These are phyloP conservation scores for Hericium coralloides DNA, from an alignment of 768 basidiomycete genomes.

Conservation along the genomic window DNA sequence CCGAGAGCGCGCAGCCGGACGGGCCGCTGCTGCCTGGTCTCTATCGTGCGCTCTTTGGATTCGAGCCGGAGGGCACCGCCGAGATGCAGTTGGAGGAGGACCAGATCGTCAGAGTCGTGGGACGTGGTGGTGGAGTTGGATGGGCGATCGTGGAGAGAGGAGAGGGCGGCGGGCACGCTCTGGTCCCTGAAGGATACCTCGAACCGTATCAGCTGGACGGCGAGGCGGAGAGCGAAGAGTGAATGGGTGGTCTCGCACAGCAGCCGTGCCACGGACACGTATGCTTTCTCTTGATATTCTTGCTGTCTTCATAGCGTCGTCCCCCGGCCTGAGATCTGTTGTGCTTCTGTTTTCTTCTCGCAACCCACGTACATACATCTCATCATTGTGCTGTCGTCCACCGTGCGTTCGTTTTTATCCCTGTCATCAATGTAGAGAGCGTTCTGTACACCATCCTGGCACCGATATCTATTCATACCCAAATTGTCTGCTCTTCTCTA, in stretches of 20 bases:
- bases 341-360: neutral
- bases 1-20: slow-evolving; percentile 19
- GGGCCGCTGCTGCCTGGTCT: slow-evolving; percentile 51
- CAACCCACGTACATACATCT: neutral
- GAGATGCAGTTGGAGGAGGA: slow-evolving; percentile 79
- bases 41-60: slow-evolving; percentile 71
- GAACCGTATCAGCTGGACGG: slow-evolving; percentile 40
- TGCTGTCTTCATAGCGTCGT: neutral
- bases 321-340: neutral
- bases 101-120: slow-evolving; percentile 64
- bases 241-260: neutral
- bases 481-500: too few species aligned
- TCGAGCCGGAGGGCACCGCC: slow-evolving; percentile 71
- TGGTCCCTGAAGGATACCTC: slow-evolving; percentile 76
- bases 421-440: neutral
- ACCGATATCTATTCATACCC: too few species aligned
- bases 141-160: slow-evolving; percentile 64
- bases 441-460: too few species aligned
- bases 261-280: neutral
- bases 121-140: slow-evolving; percentile 68
- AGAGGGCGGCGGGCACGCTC: slow-evolving; percentile 43
- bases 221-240: neutral
- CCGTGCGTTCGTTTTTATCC: neutral
- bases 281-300: neutral
- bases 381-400: neutral